Conservation (phyloP, 106 monocot genomes). For the Apostasia ramifera region DNA sequence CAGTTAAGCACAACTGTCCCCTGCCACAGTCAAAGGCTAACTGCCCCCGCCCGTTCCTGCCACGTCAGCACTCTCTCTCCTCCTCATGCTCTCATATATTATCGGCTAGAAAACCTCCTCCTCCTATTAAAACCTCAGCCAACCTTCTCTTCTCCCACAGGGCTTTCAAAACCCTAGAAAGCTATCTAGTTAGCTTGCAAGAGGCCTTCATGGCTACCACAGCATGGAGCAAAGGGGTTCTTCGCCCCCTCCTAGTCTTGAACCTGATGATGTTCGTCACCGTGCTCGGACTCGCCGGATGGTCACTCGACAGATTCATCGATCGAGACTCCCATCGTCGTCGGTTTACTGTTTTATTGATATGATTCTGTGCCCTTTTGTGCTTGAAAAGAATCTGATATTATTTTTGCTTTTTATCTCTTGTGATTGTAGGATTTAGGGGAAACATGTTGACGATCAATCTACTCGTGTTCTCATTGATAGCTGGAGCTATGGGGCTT, state of each 20-base stretch:
- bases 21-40: too few relatives aligned
- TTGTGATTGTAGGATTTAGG: constrained; percentile 13
- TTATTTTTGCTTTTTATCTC: neutral
- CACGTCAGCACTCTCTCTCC: too few relatives aligned
- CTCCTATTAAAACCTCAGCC: too few relatives aligned
- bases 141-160: too few relatives aligned
- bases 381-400: neutral
- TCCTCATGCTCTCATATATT: too few relatives aligned
- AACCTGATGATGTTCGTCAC: constrained; percentile 6
- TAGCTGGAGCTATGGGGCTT: constrained; percentile 19
- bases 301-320: constrained; percentile 35
- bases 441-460: constrained; percentile 19
- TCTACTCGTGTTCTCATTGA: constrained; percentile 30
- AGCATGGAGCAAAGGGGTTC: constrained; percentile 2
- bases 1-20: too few relatives aligned
- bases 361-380: neutral
- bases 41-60: too few relatives aligned
- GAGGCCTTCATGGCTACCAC: neutral
- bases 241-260: constrained; percentile 4
- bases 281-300: constrained; percentile 26
- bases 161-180: too few relatives aligned
- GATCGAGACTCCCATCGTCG: constrained; percentile 19
- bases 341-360: constrained; percentile 2
- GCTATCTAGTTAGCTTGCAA: too few relatives aligned
- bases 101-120: too few relatives aligned